These are phyloP conservation scores for Macrolepiota albuminosa DNA, from an alignment of 768 basidiomycete species.

Conservation along the genomic window DNA sequence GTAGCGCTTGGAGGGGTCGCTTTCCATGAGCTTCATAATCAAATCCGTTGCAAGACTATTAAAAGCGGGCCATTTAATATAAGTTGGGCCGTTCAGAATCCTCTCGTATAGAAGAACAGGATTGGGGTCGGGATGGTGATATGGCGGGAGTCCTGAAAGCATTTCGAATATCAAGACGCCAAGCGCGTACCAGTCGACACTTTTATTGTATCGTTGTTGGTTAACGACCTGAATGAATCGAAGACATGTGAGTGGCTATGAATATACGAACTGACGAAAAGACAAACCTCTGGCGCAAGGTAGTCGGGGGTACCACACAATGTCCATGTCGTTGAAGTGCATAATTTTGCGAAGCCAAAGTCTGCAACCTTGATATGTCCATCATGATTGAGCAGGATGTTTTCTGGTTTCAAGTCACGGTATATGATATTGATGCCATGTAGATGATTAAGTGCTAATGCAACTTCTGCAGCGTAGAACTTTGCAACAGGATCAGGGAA, in stretches of 20 bases:
- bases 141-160: constrained; percentile 94
- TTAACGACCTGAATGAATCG: constrained; percentile 54
- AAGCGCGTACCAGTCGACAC: constrained; percentile 98
- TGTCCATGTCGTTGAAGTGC: constrained; percentile 88
- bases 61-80: constrained; percentile 75
- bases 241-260: constrained; percentile 12
- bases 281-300: constrained; percentile 83
- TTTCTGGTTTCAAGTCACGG: constrained; percentile 97
- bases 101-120: constrained; percentile 89
- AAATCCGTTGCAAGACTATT: constrained; percentile 81
- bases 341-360: constrained; percentile 93
- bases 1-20: constrained; percentile 81
- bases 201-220: constrained; percentile 88
- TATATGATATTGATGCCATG: constrained; percentile 89
- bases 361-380: constrained; percentile 97
- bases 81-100: constrained; percentile 71
- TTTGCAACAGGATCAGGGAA: constrained; percentile 98
- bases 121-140: constrained; percentile 82
- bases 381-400: constrained; percentile 88
- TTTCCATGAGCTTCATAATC: constrained; percentile 86
- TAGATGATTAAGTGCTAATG: constrained; percentile 86
- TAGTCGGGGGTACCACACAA: constrained; percentile 96
- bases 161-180: constrained; percentile 98
- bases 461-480: constrained; percentile 95
- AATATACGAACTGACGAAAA: background rate